A percentile compares a stretch with the other conserved stretches of the same genome.
Evolutionary conservation across 2,329 filamentous ascomycete species (phyloP).

Genomic region (Pseudogymnoascus sp.): DNA sequence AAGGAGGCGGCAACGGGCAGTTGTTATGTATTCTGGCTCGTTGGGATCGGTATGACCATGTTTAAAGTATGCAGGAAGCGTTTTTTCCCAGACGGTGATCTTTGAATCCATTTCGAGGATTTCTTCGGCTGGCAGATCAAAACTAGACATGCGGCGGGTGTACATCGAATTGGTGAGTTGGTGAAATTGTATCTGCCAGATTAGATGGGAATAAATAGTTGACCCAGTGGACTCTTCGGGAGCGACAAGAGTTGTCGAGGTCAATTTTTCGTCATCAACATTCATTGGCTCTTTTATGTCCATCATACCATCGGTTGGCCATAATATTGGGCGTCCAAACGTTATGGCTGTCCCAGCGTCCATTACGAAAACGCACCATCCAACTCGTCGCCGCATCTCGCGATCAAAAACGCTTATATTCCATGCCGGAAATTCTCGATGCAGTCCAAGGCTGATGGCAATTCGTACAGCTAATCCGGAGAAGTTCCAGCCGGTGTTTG

Average conservation of each 20-base stretch:
- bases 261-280: slow-evolving; percentile 24
- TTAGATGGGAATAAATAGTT: slow-evolving; percentile 2
- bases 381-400: slow-evolving; percentile 33
- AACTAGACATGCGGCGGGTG: slow-evolving; percentile 18
- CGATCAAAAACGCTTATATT: slow-evolving; percentile 28
- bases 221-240: slow-evolving; percentile 14
- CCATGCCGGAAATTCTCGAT: slow-evolving; percentile 35
- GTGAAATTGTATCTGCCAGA: slow-evolving; percentile 7
- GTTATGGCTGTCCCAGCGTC: slow-evolving; percentile 40
- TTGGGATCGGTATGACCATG: slow-evolving; percentile 11
- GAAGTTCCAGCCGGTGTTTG: slow-evolving; percentile 42
- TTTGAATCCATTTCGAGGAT: slow-evolving; percentile 28
- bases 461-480: slow-evolving; percentile 41
- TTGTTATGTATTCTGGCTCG: slow-evolving; percentile 15
- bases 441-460: slow-evolving; percentile 40
- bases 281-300: slow-evolving; percentile 30
- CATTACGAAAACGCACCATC: slow-evolving; percentile 37
- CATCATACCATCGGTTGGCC: slow-evolving; percentile 25
- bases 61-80: slow-evolving; percentile 24
- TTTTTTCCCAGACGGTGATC: slow-evolving; percentile 25
- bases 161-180: slow-evolving; percentile 15
- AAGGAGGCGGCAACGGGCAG: background rate
- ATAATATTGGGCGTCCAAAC: slow-evolving; percentile 32
- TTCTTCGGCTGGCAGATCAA: slow-evolving; percentile 21
- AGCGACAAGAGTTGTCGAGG: background rate